Evolutionary conservation across 78 protist genomes (phyloP).

Genomic region (Isochrysis galbana): DNA sequence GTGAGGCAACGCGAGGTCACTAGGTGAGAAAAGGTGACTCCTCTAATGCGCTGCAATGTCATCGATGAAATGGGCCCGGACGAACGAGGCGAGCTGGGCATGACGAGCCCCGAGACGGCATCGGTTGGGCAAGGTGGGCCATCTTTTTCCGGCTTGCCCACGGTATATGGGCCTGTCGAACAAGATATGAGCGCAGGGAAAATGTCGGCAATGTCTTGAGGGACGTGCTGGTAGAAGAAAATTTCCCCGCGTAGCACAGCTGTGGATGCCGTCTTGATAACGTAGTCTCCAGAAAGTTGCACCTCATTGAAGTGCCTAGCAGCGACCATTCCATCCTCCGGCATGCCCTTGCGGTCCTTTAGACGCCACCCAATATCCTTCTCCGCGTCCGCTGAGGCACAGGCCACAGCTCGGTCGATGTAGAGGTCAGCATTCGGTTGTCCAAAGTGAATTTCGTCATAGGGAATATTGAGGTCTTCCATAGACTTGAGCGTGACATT

Average conservation of each 20-base stretch:
- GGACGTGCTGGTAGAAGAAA: conserved; percentile 5
- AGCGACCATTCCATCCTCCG: background rate
- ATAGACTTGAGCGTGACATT: too few relatives aligned
- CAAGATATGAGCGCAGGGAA: background rate
- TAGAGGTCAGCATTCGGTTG: too few relatives aligned
- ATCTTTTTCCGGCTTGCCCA: background rate
- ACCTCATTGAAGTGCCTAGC: background rate
- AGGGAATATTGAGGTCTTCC: too few relatives aligned
- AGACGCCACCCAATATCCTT: background rate
- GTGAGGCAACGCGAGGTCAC: background rate
- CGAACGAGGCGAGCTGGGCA: background rate
- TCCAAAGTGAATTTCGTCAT: too few relatives aligned
- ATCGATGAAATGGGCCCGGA: background rate
- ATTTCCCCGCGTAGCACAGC: background rate
- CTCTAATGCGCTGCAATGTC: background rate
- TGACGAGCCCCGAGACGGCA: background rate
- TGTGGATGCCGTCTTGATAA: background rate
- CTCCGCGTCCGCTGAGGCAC: background rate
- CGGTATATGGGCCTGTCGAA: too few relatives aligned
- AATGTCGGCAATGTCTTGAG: background rate
- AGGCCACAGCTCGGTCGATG: background rate
- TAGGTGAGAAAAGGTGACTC: conserved; percentile 12
- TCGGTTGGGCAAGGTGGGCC: background rate
- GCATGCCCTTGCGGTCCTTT: background rate
- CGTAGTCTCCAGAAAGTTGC: background rate